A percentile compares a stretch with the other conserved stretches of the same genome.
Evolutionary conservation across 164 flowering plant species (phyloP).

Genomic region (Saururus chinensis): DNA sequence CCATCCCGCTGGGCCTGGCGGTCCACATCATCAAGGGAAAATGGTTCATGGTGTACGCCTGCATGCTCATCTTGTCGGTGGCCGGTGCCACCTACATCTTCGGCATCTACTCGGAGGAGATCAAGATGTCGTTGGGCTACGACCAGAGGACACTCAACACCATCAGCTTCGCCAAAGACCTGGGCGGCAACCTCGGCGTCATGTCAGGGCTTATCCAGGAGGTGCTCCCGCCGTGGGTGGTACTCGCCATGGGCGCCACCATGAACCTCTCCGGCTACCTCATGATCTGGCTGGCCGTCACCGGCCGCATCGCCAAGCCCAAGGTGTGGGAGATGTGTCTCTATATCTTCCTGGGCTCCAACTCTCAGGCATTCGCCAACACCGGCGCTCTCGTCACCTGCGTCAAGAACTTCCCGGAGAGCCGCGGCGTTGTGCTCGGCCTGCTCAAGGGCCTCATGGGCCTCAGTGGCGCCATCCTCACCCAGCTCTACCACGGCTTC

Average conservation of each 20-base stretch:
- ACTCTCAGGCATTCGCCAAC: constrained; percentile 53
- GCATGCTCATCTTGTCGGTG: constrained; percentile 46
- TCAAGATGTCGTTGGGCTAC: constrained; percentile 41
- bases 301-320: constrained; percentile 28
- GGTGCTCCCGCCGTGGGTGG: constrained; percentile 60
- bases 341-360: constrained; percentile 45
- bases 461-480: constrained; percentile 54
- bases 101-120: constrained; percentile 44
- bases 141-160: constrained; percentile 62
- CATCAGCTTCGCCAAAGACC: constrained; percentile 62
- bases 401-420: constrained; percentile 61
- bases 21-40: constrained; percentile 27
- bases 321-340: constrained; percentile 56
- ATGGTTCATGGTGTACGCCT: constrained; percentile 65
- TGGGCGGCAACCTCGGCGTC: constrained; percentile 60
- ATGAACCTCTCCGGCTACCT: constrained; percentile 54
- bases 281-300: constrained; percentile 61
- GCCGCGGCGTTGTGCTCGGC: constrained; percentile 54
- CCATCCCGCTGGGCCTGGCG: background rate
- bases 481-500: constrained; percentile 45
- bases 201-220: constrained; percentile 55
- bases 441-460: constrained; percentile 55
- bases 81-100: constrained; percentile 63
- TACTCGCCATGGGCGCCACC: constrained; percentile 34
- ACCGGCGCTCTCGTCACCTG: constrained; percentile 51